Percentiles rank a stretch among this genome's conserved stretches.
Conservation (phyloP, 768 basidiomycete genomes). For the Termitomyces eurrhizus region DNA sequence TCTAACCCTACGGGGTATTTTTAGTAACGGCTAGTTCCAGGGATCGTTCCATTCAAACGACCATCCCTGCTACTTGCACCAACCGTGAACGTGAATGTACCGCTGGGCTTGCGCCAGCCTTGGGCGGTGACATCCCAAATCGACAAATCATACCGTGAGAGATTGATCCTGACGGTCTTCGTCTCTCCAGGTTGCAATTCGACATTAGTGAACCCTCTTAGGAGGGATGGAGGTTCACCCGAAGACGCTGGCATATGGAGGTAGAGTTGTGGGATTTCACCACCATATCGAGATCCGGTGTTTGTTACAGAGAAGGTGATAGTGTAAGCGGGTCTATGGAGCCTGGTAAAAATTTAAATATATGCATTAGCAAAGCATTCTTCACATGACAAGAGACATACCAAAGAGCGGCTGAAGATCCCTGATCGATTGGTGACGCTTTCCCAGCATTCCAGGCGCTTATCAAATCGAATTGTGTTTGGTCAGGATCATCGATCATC, state of each 20-base stretch:
- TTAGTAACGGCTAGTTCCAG: conserved; percentile 7
- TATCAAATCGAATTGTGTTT: conserved; percentile 34
- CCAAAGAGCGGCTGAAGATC: conserved; percentile 63
- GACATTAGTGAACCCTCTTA: conserved; percentile 67
- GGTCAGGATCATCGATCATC: conserved; percentile 35
- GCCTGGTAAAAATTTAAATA: conserved; percentile 29
- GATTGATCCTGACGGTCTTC: conserved; percentile 44
- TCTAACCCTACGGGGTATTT: not conserved
- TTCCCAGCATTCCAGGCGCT: conserved; percentile 56
- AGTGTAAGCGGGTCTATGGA: conserved; percentile 60
- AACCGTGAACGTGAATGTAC: conserved; percentile 57
- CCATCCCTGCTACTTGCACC: conserved; percentile 68
- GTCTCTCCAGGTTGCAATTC: conserved; percentile 45
- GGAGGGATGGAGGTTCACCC: conserved; percentile 66
- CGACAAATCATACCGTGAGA: conserved; percentile 68
- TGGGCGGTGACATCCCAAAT: conserved; percentile 75
- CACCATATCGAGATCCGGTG: conserved; percentile 56
- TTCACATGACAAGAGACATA: conserved; percentile 15
- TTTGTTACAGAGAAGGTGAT: conserved; percentile 68
- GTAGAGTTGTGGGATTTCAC: conserved; percentile 79
- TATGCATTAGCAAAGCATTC: not conserved
- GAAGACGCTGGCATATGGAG: conserved; percentile 59
- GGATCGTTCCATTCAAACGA: conserved; percentile 43
- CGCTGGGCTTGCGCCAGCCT: conserved; percentile 69
- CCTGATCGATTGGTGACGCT: conserved; percentile 49